Conservation (phyloP, 176 grass and related monocot genomes). For the Cocos nucifera region DNA sequence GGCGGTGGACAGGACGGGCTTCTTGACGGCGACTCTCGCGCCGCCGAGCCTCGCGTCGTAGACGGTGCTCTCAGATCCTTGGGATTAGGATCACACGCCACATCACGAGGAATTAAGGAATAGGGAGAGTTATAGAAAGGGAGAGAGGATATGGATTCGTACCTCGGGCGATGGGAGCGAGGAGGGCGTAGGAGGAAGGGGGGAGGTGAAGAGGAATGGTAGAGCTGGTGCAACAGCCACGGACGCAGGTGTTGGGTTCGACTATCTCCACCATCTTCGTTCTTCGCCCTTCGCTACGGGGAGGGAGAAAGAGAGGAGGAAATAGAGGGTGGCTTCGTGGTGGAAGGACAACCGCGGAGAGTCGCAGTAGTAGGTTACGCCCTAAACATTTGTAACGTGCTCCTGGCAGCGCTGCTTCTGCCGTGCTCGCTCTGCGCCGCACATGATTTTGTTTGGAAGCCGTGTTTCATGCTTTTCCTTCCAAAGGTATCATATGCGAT, state of each 20-base stretch:
- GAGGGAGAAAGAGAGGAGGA: no score
- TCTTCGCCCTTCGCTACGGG: not conserved
- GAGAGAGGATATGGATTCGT: not conserved
- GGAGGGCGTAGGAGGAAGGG: constrained; percentile 23
- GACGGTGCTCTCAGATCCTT: constrained; percentile 91
- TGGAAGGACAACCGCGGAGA: no score
- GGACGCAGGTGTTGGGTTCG: constrained; percentile 72
- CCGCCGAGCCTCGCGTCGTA: constrained; percentile 63
- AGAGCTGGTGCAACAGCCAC: constrained; percentile 76
- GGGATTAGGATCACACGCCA: not conserved
- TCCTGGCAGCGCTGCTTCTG: no score
- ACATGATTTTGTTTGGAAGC: no score
- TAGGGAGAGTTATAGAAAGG: not conserved
- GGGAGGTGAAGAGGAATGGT: constrained; percentile 73
- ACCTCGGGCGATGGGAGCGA: constrained; percentile 85
- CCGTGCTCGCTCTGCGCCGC: no score
- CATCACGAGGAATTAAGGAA: not conserved
- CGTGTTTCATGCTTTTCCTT: no score
- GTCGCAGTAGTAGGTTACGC: no score
- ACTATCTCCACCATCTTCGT: constrained; percentile 33
- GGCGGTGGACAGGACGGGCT: constrained; percentile 74
- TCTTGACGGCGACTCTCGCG: constrained; percentile 66
- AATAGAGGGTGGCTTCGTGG: no score
- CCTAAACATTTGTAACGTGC: no score
- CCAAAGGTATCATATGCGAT: no score